These are phyloP conservation scores for Limonium bicolor DNA, from an alignment of 148 eudicot species.

Conservation along the genomic window DNA sequence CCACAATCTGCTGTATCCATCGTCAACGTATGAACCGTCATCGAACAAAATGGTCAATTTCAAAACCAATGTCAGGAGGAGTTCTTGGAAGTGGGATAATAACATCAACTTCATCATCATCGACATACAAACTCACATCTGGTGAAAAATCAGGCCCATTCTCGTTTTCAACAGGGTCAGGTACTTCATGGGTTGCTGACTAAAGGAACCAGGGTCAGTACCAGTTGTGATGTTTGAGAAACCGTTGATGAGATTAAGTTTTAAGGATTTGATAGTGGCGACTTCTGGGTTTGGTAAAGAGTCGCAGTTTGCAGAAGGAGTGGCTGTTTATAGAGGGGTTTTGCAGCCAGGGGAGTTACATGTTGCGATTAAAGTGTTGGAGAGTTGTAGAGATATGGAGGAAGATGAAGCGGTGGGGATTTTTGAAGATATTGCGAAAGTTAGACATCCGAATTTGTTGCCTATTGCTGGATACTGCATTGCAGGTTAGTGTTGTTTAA, in stretches of 20 bases:
- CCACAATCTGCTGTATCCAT: neutral
- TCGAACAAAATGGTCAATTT: slow-evolving; percentile 5
- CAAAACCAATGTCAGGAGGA: neutral
- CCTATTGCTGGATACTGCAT: slow-evolving; percentile 88
- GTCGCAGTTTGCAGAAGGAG: slow-evolving; percentile 69
- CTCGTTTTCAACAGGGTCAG: slow-evolving; percentile 69
- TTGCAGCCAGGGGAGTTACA: slow-evolving; percentile 80
- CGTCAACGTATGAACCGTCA: neutral
- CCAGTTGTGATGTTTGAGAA: slow-evolving; percentile 92
- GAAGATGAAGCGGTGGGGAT: slow-evolving; percentile 26
- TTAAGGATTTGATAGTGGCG: slow-evolving; percentile 82
- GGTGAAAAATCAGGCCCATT: slow-evolving; percentile 83
- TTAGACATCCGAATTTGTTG: slow-evolving; percentile 75
- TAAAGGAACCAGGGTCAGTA: slow-evolving; percentile 48
- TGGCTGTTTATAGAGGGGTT: slow-evolving; percentile 78
- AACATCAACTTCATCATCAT: neutral
- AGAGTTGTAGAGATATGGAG: slow-evolving; percentile 38
- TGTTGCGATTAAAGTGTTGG: slow-evolving; percentile 92
- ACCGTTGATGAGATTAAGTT: slow-evolving; percentile 76
- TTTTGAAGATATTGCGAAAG: slow-evolving; percentile 53
- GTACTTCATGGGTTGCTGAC: slow-evolving; percentile 75
- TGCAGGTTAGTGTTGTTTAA: too few relatives aligned
- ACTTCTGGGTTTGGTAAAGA: slow-evolving; percentile 86
- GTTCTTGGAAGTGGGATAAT: too few relatives aligned
- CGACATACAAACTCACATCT: slow-evolving; percentile 28